phyloP scores from a whole-genome alignment of 768 basidiomycete species.

The Cantharellus cinnabarinus region DNA sequence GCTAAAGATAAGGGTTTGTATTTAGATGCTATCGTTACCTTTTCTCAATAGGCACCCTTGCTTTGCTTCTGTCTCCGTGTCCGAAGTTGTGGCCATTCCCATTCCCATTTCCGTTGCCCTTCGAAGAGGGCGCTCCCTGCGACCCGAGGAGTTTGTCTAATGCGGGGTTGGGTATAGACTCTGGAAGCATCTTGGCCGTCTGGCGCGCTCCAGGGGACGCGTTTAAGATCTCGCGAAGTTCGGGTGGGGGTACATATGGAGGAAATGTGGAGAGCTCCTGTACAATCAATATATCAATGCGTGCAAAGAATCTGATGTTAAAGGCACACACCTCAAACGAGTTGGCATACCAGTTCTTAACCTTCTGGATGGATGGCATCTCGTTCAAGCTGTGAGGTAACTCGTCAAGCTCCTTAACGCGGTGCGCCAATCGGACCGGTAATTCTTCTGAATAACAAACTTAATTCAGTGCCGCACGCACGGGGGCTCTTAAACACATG shows the following conservation, averaged over 20 bases:
- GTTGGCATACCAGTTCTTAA: conserved; percentile 98
- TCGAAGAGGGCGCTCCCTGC: neutral
- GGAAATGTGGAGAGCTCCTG: conserved; percentile 86
- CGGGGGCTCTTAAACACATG: conserved; percentile 10
- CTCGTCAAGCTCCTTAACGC: conserved; percentile 88
- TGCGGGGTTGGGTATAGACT: conserved; percentile 64
- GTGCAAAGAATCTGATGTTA: neutral
- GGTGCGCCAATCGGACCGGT: conserved; percentile 83
- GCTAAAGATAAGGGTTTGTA: neutral
- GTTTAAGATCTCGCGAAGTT: conserved; percentile 47
- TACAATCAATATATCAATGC: neutral
- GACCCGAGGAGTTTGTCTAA: conserved; percentile 23
- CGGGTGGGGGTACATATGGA: conserved; percentile 42
- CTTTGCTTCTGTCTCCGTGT: conserved; percentile 16
- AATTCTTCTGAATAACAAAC: conserved; percentile 47
- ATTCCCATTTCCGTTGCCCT: conserved; percentile 23
- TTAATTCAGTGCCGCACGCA: neutral
- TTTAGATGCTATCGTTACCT: conserved; percentile 26
- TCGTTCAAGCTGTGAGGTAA: conserved; percentile 77
- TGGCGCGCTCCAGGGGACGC: conserved; percentile 8
- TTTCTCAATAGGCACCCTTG: conserved; percentile 69
- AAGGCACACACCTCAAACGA: conserved; percentile 59
- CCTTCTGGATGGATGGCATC: conserved; percentile 84
- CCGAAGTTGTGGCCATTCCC: conserved; percentile 10
- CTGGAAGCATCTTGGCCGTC: conserved; percentile 32